Evolutionary conservation across 1,284 basidiomycete species (phyloP).

Genomic region (Cryptococcus sp.): DNA sequence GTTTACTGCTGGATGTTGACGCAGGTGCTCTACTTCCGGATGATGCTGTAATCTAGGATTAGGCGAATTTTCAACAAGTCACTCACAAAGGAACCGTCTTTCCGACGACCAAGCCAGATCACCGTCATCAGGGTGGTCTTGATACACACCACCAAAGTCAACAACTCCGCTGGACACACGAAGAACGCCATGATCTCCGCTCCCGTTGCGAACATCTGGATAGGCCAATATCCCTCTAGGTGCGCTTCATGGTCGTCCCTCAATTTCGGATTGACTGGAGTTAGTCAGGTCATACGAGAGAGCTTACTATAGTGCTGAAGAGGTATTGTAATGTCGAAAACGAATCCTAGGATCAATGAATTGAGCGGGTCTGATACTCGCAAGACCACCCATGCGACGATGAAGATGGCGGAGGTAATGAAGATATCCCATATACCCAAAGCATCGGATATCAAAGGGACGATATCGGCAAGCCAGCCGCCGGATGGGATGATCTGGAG

Average conservation of each 20-base stretch:
- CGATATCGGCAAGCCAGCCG: constrained; percentile 23
- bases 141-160: constrained; percentile 29
- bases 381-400: constrained; percentile 22
- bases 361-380: constrained; percentile 20
- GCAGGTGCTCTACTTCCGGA: not conserved
- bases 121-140: constrained; percentile 19
- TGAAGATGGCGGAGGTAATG: constrained; percentile 17
- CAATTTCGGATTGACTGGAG: constrained; percentile 11
- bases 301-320: constrained; percentile 26
- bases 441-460: constrained; percentile 13
- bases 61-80: not conserved
- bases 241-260: constrained; percentile 10
- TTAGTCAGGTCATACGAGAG: not conserved
- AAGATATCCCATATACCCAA: constrained; percentile 24
- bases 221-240: constrained; percentile 26
- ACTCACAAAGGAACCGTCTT: constrained; percentile 9
- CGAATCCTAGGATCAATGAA: constrained; percentile 19
- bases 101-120: constrained; percentile 19
- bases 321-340: constrained; percentile 26
- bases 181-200: constrained; percentile 18
- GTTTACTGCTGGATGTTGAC: not conserved
- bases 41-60: not conserved
- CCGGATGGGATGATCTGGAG: constrained; percentile 20
- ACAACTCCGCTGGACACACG: constrained; percentile 24
- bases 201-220: constrained; percentile 17